Evolutionary conservation across 306 rosid genomes (phyloP).

Genomic region (Vigna trinervia): DNA sequence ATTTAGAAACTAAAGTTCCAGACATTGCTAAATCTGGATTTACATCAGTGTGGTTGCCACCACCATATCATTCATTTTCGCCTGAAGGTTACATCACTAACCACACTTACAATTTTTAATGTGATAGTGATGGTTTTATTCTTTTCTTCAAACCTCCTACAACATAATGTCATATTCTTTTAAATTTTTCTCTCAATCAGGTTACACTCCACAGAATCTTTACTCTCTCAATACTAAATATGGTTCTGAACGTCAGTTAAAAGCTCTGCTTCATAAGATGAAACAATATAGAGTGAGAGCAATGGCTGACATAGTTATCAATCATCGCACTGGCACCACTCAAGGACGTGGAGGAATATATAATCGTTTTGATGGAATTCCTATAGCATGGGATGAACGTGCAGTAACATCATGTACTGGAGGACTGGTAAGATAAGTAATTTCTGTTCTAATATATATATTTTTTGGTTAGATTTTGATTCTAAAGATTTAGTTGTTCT

Average conservation of each 20-base stretch:
- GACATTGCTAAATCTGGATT: slow-evolving; percentile 82
- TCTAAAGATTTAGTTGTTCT: neutral
- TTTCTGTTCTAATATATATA: neutral
- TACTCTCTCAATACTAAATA: slow-evolving; percentile 77
- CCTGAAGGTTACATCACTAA: slow-evolving; percentile 68
- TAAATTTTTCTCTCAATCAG: slow-evolving; percentile 45
- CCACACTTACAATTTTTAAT: neutral
- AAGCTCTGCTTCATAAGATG: slow-evolving; percentile 77
- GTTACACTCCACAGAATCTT: slow-evolving; percentile 91
- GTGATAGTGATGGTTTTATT: neutral
- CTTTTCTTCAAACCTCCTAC: slow-evolving; percentile 13
- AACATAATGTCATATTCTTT: neutral
- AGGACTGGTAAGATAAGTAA: slow-evolving; percentile 56
- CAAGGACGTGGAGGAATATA: slow-evolving; percentile 83
- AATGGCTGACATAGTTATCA: slow-evolving; percentile 89
- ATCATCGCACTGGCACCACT: slow-evolving; percentile 87
- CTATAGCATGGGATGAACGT: slow-evolving; percentile 77
- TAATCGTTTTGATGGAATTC: slow-evolving; percentile 91
- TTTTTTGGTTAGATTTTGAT: slow-evolving; percentile 26
- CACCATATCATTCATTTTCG: slow-evolving; percentile 79
- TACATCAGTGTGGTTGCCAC: slow-evolving; percentile 94
- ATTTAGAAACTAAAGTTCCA: slow-evolving; percentile 71
- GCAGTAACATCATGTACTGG: slow-evolving; percentile 91
- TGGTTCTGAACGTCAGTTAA: slow-evolving; percentile 80
- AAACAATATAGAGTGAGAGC: slow-evolving; percentile 74